A percentile compares a stretch with the other conserved stretches of the same genome.
Conservation (phyloP, 2,329 filamentous ascomycete genomes). For the Westerdykella ornata region DNA sequence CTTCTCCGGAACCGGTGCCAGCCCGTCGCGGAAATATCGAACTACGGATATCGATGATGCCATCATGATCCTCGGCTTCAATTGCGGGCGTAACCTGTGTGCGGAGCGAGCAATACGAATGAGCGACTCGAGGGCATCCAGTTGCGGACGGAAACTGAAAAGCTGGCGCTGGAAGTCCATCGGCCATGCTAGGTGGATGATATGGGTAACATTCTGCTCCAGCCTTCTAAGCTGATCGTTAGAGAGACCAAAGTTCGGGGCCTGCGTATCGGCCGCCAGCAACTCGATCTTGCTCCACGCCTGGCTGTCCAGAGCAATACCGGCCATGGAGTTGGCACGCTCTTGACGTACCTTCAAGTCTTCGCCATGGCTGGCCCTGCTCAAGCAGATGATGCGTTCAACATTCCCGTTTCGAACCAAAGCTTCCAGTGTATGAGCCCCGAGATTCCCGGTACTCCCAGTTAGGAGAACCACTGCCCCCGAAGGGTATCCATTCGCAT, state of each 20-base stretch:
- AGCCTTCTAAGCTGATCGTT: background rate
- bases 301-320: background rate
- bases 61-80: conserved; percentile 36
- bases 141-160: too few species aligned
- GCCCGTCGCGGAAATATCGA: conserved; percentile 35
- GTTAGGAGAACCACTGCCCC: conserved; percentile 30
- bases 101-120: too few species aligned
- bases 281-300: conserved; percentile 39
- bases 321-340: conserved; percentile 18
- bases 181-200: conserved; percentile 50
- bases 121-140: too few species aligned
- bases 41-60: conserved; percentile 39
- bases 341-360: conserved; percentile 27
- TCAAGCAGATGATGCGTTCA: conserved; percentile 42
- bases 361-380: conserved; percentile 28
- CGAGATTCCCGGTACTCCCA: conserved; percentile 35
- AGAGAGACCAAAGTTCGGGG: conserved; percentile 45
- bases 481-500: too few species aligned
- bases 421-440: conserved; percentile 28
- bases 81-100: conserved; percentile 40
- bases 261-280: conserved; percentile 44
- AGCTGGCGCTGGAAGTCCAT: conserved; percentile 48
- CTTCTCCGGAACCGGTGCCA: background rate
- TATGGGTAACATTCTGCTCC: conserved; percentile 38
- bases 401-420: conserved; percentile 12